Evolutionary conservation across 345 rosid genomes (phyloP).

Genomic region (Populus pruinosa): DNA sequence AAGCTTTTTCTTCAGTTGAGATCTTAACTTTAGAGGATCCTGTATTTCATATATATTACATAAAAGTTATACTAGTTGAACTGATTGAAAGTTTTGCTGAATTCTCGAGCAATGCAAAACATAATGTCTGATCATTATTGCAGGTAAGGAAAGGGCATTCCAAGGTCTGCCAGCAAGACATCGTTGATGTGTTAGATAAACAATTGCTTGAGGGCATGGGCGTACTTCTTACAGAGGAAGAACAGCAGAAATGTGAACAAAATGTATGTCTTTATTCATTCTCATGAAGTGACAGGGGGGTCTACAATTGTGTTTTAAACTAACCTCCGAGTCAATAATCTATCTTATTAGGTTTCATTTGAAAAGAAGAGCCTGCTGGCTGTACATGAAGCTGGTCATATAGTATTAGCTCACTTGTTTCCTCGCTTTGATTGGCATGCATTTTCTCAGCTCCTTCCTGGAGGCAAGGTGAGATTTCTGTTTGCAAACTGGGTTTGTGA

Average conservation of each 20-base stretch:
- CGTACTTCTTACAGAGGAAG: constrained; percentile 92
- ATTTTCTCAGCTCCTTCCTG: constrained; percentile 97
- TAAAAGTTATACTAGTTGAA: not conserved
- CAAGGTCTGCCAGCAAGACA: constrained; percentile 76
- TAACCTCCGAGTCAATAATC: constrained; percentile 20
- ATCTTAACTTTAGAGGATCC: not conserved
- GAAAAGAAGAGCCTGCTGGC: constrained; percentile 90
- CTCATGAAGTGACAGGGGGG: not conserved
- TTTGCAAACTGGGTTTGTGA: not conserved
- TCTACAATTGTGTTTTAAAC: not conserved
- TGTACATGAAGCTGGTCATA: constrained; percentile 95
- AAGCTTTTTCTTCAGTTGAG: not conserved
- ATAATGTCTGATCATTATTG: constrained; percentile 9
- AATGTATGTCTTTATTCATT: constrained; percentile 41
- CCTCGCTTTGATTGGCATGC: constrained; percentile 99
- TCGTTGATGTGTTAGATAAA: constrained; percentile 86
- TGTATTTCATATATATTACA: constrained; percentile 2
- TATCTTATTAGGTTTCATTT: constrained; percentile 53
- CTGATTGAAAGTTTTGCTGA: not conserved
- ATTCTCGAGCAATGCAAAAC: constrained; percentile 10
- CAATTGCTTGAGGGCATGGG: constrained; percentile 99
- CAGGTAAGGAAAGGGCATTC: constrained; percentile 92
- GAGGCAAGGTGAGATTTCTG: constrained; percentile 67
- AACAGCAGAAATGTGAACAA: constrained; percentile 86
- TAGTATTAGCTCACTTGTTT: constrained; percentile 88